These are phyloP conservation scores for Tulasnella sp. DNA, from an alignment of 768 basidiomycete genomes.

Conservation along the genomic window DNA sequence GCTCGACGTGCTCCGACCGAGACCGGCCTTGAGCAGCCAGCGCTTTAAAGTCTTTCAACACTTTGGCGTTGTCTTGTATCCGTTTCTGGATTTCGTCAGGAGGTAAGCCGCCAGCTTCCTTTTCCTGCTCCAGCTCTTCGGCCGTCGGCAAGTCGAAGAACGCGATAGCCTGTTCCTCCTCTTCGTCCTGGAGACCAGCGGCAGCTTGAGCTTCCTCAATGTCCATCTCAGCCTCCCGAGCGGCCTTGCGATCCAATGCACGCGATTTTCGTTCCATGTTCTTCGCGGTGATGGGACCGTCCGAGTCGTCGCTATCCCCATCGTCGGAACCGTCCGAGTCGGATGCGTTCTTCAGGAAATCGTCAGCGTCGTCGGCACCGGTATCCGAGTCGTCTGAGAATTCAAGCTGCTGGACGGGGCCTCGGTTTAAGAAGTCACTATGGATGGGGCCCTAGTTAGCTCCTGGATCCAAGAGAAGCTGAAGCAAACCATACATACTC, in stretches of 20 bases:
- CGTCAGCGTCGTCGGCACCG: slow-evolving; percentile 23
- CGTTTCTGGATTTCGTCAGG: slow-evolving; percentile 65
- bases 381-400: slow-evolving; percentile 45
- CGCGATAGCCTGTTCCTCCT: slow-evolving; percentile 29
- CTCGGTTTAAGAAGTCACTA: slow-evolving; percentile 8
- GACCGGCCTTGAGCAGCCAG: slow-evolving; percentile 62
- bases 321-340: slow-evolving; percentile 25
- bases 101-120: slow-evolving; percentile 54
- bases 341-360: slow-evolving; percentile 33
- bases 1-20: slow-evolving; percentile 80
- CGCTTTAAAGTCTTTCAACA: slow-evolving; percentile 61
- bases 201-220: slow-evolving; percentile 24
- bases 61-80: slow-evolving; percentile 64
- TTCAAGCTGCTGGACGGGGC: slow-evolving; percentile 19
- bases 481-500: neutral
- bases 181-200: slow-evolving; percentile 33
- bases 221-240: slow-evolving; percentile 53
- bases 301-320: slow-evolving; percentile 35
- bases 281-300: slow-evolving; percentile 50
- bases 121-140: slow-evolving; percentile 63
- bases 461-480: neutral
- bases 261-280: slow-evolving; percentile 77
- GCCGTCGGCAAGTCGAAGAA: slow-evolving; percentile 57
- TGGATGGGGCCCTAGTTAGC: neutral
- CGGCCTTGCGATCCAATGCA: slow-evolving; percentile 57